A percentile compares a stretch with the other conserved stretches of the same genome.
phyloP scores from a whole-genome alignment of 2,329 filamentous ascomycete genomes.

The Onygena corvina region DNA sequence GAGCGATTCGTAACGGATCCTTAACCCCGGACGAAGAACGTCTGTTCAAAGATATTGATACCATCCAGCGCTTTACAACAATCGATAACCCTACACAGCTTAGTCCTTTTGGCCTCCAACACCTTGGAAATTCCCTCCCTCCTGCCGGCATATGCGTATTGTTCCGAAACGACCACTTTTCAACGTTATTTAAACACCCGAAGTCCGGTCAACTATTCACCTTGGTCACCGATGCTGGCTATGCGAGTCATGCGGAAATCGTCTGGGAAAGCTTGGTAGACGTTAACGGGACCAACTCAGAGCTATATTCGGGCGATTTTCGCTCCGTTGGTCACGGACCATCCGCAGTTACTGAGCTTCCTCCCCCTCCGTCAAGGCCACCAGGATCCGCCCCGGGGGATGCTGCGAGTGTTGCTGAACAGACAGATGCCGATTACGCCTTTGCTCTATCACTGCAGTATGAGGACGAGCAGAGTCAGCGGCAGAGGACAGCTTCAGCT shows the following conservation, averaged over 20 bases:
- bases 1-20: conserved; percentile 49
- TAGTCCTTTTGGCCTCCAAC: conserved; percentile 65
- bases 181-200: conserved; percentile 82
- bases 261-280: conserved; percentile 93
- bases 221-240: conserved; percentile 86
- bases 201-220: conserved; percentile 62
- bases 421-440: conserved; percentile 58
- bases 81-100: conserved; percentile 69
- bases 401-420: conserved; percentile 46
- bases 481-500: neutral
- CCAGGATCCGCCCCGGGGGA: neutral
- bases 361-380: conserved; percentile 6
- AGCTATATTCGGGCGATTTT: conserved; percentile 86
- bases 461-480: conserved; percentile 71
- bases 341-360: conserved; percentile 13
- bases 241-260: conserved; percentile 73
- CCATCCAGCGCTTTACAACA: conserved; percentile 71
- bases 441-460: conserved; percentile 83
- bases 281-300: conserved; percentile 67
- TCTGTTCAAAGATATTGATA: conserved; percentile 67
- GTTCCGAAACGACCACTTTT: conserved; percentile 96
- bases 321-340: conserved; percentile 57
- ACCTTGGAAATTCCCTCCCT: conserved; percentile 56
- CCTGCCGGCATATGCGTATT: conserved; percentile 78
- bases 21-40: conserved; percentile 63